Percentiles rank a stretch among this genome's conserved stretches.
Evolutionary conservation across 305 asterid species (phyloP).

Genomic region (Fraxinus xanthoxyloides): DNA sequence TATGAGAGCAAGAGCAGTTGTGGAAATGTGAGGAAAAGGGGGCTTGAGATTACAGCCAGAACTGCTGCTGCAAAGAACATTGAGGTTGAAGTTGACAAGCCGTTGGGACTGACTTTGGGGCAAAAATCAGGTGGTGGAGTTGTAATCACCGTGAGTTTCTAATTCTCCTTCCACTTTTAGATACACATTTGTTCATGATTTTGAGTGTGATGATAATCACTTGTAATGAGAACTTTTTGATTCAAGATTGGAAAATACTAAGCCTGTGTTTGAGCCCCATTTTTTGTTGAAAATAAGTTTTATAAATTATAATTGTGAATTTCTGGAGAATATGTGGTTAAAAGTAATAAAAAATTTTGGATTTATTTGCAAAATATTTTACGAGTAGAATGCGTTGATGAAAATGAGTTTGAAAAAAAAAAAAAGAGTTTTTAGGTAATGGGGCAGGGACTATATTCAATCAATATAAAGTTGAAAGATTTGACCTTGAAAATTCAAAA

Average conservation of each 20-base stretch:
- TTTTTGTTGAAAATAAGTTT: not conserved
- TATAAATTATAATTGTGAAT: not conserved
- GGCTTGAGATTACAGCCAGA: constrained; percentile 61
- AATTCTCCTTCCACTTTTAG: not conserved
- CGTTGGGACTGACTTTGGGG: constrained; percentile 84
- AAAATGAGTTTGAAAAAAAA: not conserved
- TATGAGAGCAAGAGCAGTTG: constrained; percentile 31
- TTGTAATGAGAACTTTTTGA: not conserved
- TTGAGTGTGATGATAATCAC: not conserved
- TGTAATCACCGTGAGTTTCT: constrained; percentile 61
- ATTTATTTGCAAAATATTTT: not conserved
- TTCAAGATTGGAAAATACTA: not conserved
- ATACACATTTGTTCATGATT: not conserved
- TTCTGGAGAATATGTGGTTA: not conserved
- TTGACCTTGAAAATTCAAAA: not conserved
- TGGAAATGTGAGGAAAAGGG: constrained; percentile 24
- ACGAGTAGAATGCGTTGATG: not conserved
- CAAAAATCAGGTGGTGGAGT: constrained; percentile 92
- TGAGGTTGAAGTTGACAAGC: constrained; percentile 96
- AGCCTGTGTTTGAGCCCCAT: not conserved
- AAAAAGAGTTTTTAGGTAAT: not conserved
- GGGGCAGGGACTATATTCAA: not conserved
- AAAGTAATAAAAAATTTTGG: not conserved
- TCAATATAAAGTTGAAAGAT: not conserved
- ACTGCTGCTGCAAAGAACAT: constrained; percentile 69